Base-by-base conservation (phyloP, 257 asterid genomes). In the Nicotiana knightiana region DNA sequence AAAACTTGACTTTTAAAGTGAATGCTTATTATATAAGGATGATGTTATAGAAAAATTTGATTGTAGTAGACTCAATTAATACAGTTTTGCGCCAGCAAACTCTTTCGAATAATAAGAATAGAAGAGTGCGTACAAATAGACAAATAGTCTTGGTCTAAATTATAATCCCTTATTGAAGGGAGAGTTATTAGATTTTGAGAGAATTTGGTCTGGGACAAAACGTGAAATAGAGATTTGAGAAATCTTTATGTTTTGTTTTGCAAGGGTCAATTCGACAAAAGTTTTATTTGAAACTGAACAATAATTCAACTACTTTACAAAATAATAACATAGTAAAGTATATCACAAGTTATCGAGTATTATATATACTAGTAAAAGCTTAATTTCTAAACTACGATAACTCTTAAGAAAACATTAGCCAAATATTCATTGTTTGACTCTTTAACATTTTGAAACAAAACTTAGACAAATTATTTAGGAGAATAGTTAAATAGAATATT, bases 201-300 rank as follows among this genome's bases (percentile, higher is more conserved):
- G 62, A 24, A 46, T 16, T 71, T 73, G 62, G 63, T 73, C 79
- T 15, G 62, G 79, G 79, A 73, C 79, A 24, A 15, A 73, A 73
- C 79, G 79, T 73, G 62, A 48, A 73, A 48, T 73, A 48, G 62
- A 51, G 63, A 73, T 73, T 73, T 73, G 46, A 73, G 13, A 73
- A 51, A 73, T 73, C 46, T 51, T 39, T 73, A n/a, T 68, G 17
- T 48, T 68, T 39, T 48, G 55, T 48, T 48, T 24, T 4, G 10
- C 46, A 39, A 48, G 26, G 62, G 46, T 48, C 63, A 48, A 51
- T 73, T 24, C 43, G 35, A 51, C 79, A 12, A 48, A 13, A 26
- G 51, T 16, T 73, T 24, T 73, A 24, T 24, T 51, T 73, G 15
- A 15, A 73, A 73, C 15, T 58, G 39, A 73, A 12, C 79, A 51